Percentiles rank a stretch among this genome's conserved stretches.
These are phyloP conservation scores for Myxozyma mucilagina DNA, from an alignment of 805 yeast genomes.

Conservation along the genomic window DNA sequence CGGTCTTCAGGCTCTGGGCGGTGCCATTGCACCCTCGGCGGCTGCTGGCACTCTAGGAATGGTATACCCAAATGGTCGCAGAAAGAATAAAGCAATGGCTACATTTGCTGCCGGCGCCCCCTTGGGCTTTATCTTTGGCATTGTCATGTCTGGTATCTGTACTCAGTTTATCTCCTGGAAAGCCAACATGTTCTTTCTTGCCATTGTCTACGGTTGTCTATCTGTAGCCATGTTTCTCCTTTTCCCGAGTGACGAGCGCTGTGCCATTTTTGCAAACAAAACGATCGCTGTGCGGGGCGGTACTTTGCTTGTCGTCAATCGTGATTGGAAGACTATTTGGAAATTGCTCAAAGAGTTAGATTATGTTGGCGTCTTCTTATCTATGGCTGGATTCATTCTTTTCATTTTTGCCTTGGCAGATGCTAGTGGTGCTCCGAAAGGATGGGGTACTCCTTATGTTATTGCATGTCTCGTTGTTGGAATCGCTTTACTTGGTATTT, in stretches of 20 bases:
- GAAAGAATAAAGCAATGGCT: constrained; percentile 34
- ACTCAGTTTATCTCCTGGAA: constrained; percentile 46
- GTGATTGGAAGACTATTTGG: constrained; percentile 35
- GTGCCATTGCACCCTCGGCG: constrained; percentile 50
- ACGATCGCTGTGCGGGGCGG: constrained; percentile 29
- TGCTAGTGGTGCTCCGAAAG: constrained; percentile 43
- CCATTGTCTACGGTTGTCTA: constrained; percentile 43
- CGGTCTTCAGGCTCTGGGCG: constrained; percentile 48
- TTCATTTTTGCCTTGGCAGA: constrained; percentile 50
- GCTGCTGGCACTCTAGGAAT: constrained; percentile 50
- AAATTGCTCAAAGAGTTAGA: constrained; percentile 46
- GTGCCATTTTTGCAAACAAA: constrained; percentile 8
- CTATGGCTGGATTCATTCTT: constrained; percentile 46
- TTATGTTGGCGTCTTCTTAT: constrained; percentile 48
- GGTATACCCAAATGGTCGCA: constrained; percentile 35
- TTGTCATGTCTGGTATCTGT: constrained; percentile 49
- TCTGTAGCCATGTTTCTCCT: constrained; percentile 36
- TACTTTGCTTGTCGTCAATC: constrained; percentile 42
- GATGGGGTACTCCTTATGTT: constrained; percentile 52
- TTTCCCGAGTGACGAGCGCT: constrained; percentile 44
- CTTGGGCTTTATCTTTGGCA: constrained; percentile 48
- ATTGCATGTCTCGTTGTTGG: constrained; percentile 49
- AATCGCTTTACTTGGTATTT: constrained; percentile 39
- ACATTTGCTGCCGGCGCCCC: constrained; percentile 53
- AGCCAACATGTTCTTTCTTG: constrained; percentile 45